Evolutionary conservation across 371 early-diverging fungal genomes (phyloP), one percentile per base, ranked within the genome.

Genomic region (Syncephalastrum racemosum): DNA sequence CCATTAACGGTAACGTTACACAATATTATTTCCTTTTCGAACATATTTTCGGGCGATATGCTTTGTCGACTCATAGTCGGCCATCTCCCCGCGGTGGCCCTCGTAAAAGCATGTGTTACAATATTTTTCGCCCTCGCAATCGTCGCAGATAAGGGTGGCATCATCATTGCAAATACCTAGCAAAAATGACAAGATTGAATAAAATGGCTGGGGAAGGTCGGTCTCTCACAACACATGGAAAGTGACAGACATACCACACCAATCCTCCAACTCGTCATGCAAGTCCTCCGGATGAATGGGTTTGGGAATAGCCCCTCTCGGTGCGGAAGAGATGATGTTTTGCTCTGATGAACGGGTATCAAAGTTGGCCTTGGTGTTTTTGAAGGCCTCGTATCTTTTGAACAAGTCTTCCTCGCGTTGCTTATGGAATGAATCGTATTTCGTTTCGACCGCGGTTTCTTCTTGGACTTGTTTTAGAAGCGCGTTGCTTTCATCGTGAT

Each of bases 91-190:
- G 5, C 20, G 47, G 49, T 84, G 83, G 23, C 75, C 77, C 52
- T 84, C 77, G 24, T 73, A 67, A 55, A 81, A 86, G 49, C 86
- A 86, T 18, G 48, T 62, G 44, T 69, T 60, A 44, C 86, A 86
- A 42, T 75, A 86, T 50, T 67, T 62, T 24, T 83, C 86, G 53
- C 77, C 66, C 23, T 84, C 83, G 54, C 86, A 86, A 23, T 67
- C 86, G 40, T 68, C 58, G 50, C 86, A 86, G 23, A 68, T 69
- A 44, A 80, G 61, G n/a, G 66, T 71, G 1, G 83, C 84, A 60
- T 86, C 86, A 16, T 83, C 86, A 49, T 86, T 86, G 47, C 86
- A 86, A 16, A 86, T 74, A 46, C 82, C 83, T 83, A 54, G 0
- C n/a, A 40, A 45, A 24, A 14, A 25, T 31, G 16, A 45, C 18